Evolutionary conservation across 768 basidiomycete species (phyloP).

Genomic region (Leccinum incarnatum): DNA sequence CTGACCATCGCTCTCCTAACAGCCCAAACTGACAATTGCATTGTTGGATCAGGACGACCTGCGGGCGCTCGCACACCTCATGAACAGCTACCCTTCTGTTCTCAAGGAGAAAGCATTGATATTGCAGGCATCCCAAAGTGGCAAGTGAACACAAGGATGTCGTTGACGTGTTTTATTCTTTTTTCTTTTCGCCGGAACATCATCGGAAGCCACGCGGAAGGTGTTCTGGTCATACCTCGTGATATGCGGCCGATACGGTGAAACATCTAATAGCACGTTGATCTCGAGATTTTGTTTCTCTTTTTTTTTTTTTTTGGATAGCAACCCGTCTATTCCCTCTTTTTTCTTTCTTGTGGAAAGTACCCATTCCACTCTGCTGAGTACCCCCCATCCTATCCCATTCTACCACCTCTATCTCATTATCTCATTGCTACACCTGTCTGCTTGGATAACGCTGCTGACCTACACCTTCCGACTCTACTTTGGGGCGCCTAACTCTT

Average conservation of each 20-base stretch:
- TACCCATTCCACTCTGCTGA: slow-evolving; percentile 3
- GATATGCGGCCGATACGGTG: background rate
- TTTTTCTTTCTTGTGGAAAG: slow-evolving; percentile 9
- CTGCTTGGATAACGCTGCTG: slow-evolving; percentile 4
- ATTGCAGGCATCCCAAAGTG: slow-evolving; percentile 25
- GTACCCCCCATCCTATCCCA: slow-evolving; percentile 2
- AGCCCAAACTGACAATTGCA: slow-evolving; percentile 84
- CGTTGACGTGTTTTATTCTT: background rate
- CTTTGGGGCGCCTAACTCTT: background rate
- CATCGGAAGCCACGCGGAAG: background rate
- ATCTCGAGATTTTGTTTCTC: slow-evolving; percentile 1
- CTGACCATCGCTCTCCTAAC: slow-evolving; percentile 7
- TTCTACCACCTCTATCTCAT: background rate
- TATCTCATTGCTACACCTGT: slow-evolving; percentile 7
- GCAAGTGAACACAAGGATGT: slow-evolving; percentile 19
- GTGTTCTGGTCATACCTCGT: background rate
- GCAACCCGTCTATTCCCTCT: slow-evolving; percentile 3
- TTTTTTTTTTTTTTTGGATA: slow-evolving; percentile 8
- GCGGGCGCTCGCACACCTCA: slow-evolving; percentile 75
- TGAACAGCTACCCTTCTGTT: slow-evolving; percentile 82
- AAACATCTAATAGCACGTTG: background rate
- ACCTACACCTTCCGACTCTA: slow-evolving; percentile 1
- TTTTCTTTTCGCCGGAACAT: background rate
- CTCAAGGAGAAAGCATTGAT: slow-evolving; percentile 72
- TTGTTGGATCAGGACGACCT: slow-evolving; percentile 86